Evolutionary conservation across 2,329 filamentous ascomycete species (phyloP), one percentile per base, ranked within the genome.

Genomic region (Onygena corvina): DNA sequence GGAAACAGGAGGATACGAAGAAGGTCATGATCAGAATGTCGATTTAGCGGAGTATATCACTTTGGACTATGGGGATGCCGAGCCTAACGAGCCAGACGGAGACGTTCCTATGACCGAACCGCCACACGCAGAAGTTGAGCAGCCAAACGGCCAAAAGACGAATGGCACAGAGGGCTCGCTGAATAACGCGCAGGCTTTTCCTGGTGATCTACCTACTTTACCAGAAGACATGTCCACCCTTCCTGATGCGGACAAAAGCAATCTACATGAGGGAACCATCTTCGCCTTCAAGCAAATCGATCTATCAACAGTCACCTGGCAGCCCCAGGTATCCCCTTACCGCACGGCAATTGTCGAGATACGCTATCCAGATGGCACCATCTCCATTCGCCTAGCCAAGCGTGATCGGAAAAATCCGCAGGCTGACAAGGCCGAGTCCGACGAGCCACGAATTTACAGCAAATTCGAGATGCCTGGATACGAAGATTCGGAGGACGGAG

Each of bases 381-480:
- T 61, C 94, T 12, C 69, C 18, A 67, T 93, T 3, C 71, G 74
- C 8, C 73, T 94, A 2, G 86, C 87, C 2, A 74, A 75, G 53
- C 76, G 84, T 23, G 84, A 93, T 59, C 70, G 82, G 44, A 65
- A 73, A 3, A 73, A 76, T 48, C 51, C 38, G 2, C 33, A 34
- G 27, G 62, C 80, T 54, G 81, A 76, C 58, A 80, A 80, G 55
- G 80, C 90, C 56, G 73, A 79, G 8, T 67, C 75, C 33, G 81
- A 83, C 0, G 87, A 86, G 0, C 72, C 83, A 53, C 76, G 86
- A 7, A 66, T 86, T 7, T 94, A 90, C 57, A 80, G 76, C 53
- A 84, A 81, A 51, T 92, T 93, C 55, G 86, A 93, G 58, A 80
- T 80, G 57, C 82, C 83, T 0, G 75, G 80, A 4, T 77, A 79